phyloP scores from a whole-genome alignment of 2,329 filamentous ascomycete species.

The Trichoderma endophyticum region DNA sequence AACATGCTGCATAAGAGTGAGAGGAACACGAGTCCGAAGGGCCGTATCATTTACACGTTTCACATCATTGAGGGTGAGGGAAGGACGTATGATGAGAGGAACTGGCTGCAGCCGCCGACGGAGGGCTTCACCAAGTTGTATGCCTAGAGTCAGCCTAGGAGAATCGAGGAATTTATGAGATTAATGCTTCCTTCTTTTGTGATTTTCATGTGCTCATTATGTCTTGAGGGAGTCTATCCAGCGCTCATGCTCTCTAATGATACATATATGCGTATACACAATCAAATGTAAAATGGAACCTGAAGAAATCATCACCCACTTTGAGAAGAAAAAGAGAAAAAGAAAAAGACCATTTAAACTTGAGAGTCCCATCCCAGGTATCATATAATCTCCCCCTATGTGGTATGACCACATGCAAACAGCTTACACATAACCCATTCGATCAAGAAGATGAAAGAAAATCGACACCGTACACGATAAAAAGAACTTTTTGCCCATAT shows the following conservation, averaged over 20 bases:
- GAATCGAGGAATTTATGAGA: not conserved
- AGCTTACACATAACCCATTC: conserved; percentile 25
- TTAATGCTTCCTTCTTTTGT: not conserved
- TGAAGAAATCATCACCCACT: not conserved
- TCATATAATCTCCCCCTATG: conserved; percentile 16
- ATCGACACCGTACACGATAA: not conserved
- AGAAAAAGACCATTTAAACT: not conserved
- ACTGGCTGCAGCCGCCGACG: conserved; percentile 87
- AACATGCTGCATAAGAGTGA: conserved; percentile 96
- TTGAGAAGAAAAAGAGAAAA: not conserved
- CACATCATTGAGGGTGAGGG: conserved; percentile 85
- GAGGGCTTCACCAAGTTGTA: conserved; percentile 74
- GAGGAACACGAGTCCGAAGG: conserved; percentile 81
- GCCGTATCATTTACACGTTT: conserved; percentile 94
- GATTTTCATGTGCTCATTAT: not conserved
- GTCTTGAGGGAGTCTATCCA: conserved; percentile 8
- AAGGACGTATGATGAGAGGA: conserved; percentile 74
- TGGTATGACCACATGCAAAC: conserved; percentile 12
- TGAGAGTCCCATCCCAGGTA: conserved; percentile 24
- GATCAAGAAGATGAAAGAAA: not conserved
- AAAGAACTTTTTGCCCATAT: not conserved
- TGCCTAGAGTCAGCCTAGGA: conserved; percentile 24
- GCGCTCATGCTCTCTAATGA: conserved; percentile 9
- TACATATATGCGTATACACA: conserved; percentile 7
- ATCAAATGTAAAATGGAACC: not conserved